Evolutionary conservation across 352 stramenopile species (phyloP).

Genomic region (Globisporangium perplexum): DNA sequence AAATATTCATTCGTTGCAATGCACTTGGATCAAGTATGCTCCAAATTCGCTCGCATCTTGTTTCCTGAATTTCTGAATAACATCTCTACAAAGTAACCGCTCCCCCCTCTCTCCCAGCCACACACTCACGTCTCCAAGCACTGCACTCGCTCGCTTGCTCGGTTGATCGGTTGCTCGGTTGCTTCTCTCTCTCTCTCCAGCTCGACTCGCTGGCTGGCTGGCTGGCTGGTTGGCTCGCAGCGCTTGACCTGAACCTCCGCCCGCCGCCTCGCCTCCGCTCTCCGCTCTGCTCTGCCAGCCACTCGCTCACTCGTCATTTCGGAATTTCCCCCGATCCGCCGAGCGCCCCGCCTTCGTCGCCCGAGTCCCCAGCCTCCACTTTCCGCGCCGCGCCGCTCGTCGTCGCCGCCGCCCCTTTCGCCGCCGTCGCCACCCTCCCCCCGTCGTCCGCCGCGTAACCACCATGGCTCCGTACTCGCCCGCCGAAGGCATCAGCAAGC

Average conservation of each 20-base stretch:
- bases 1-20: too few relatives aligned
- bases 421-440: too few relatives aligned
- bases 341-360: constrained; percentile 14
- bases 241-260: too few relatives aligned
- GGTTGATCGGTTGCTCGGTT: background rate
- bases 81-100: too few relatives aligned
- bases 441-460: constrained; percentile 15
- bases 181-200: too few relatives aligned
- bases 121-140: background rate
- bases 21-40: too few relatives aligned
- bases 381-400: background rate
- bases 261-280: background rate
- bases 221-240: background rate
- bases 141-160: background rate
- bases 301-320: constrained; percentile 40
- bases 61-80: too few relatives aligned
- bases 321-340: constrained; percentile 67
- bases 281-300: background rate
- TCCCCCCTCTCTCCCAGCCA: constrained; percentile 1
- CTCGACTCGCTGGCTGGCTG: background rate
- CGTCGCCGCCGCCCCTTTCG: too few relatives aligned
- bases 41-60: too few relatives aligned
- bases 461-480: constrained; percentile 82
- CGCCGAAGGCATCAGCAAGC: constrained; percentile 76
- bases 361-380: constrained; percentile 4